Percentiles rank a stretch among this genome's conserved stretches.
Evolutionary conservation across 306 rosid species (phyloP).

Genomic region (Cucumis sativus): DNA sequence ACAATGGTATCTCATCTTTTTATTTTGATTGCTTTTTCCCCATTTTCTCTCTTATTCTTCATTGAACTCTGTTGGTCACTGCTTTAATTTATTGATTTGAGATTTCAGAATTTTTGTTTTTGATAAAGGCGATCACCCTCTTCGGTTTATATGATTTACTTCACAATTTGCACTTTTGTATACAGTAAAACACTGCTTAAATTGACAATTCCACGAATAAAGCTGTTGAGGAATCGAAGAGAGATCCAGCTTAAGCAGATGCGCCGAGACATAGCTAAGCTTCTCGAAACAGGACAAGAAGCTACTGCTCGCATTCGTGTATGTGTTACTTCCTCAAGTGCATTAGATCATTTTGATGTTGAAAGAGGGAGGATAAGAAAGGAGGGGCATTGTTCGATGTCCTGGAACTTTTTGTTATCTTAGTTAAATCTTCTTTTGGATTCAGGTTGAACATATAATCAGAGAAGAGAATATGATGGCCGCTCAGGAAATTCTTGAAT

Average conservation of each 20-base stretch:
- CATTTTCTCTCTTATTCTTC: background rate
- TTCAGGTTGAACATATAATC: conserved; percentile 87
- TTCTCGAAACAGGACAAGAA: conserved; percentile 97
- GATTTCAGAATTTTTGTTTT: background rate
- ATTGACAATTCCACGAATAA: conserved; percentile 84
- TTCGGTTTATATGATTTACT: background rate
- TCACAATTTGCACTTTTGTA: background rate
- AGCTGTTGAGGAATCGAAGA: conserved; percentile 79
- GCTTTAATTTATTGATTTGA: background rate
- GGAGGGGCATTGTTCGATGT: background rate
- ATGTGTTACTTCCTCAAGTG: background rate
- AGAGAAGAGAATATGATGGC: conserved; percentile 99
- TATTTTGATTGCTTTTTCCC: background rate
- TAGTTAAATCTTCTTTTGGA: background rate
- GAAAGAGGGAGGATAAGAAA: background rate
- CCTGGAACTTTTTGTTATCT: background rate
- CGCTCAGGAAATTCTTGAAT: conserved; percentile 88
- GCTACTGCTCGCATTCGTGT: conserved; percentile 98
- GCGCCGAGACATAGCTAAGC: conserved; percentile 94
- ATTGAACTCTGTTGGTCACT: background rate
- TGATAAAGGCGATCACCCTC: background rate
- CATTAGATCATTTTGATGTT: background rate
- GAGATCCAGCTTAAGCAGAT: conserved; percentile 80
- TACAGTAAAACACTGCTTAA: conserved; percentile 86
- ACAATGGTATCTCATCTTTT: conserved; percentile 43